Evolutionary conservation across 768 basidiomycete species (phyloP), one percentile per base, ranked within the genome.

Genomic region (Agrocybe pediades): DNA sequence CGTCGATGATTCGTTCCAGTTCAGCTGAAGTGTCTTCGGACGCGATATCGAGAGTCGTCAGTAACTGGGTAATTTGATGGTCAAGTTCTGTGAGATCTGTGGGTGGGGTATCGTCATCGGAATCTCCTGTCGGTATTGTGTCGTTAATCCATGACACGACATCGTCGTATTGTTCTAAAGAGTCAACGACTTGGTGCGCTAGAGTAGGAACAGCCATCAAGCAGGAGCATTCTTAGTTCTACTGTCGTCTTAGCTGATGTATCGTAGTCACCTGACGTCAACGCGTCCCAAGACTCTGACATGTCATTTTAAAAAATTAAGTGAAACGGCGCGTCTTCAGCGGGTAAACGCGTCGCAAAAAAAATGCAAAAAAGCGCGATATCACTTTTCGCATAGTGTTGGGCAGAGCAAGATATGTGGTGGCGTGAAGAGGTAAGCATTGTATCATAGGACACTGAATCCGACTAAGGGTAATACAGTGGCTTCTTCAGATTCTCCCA

Each of bases 1-100:
- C 95, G 65, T 94, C 88, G 54, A 99, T 95, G 42, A 86, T 83
- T 56, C 86, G 86, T 68, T 98, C 97, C 51, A 98, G 82, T 48
- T 88, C 78, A 9, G 86, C 74, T 2, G 94, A 91, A 0, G 95
- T 95, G 61, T 98, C 95, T 65, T 94, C 88, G 40, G 86, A 86
- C 29, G 92, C 87, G 33, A 95, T 81, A 56, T 96, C 93, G 21
- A 97, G 81, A n/a, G 83, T 76, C 5, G 87, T 86, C 16, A 92
- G 75, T 13, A 96, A 78, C 30, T 85, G 81, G 9, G 86, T 84
- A 53, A 97, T 82, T 50, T 84, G 83, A 51, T 86, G 80, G 62
- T 94, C 90, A 41, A 94, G 81, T 39, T 76, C 77, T 6, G 74
- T 70, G 9, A 92, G 74, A 48, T 82, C 78, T 39, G 63, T 53